A percentile compares a stretch with the other conserved stretches of the same genome.
Evolutionary conservation across 1,284 basidiomycete species (phyloP).

Genomic region (Ceratobasidium sp.): DNA sequence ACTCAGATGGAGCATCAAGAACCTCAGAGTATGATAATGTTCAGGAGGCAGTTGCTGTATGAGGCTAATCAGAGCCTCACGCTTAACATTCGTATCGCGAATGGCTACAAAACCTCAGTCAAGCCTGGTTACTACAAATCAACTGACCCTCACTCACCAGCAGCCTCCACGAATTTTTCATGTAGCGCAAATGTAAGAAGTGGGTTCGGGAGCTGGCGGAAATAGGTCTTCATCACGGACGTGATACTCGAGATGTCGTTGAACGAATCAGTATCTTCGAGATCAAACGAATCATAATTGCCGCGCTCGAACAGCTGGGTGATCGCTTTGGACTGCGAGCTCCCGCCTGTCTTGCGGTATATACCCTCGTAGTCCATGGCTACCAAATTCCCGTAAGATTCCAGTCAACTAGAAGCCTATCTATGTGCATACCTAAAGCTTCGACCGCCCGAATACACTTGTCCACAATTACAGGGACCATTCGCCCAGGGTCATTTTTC

Average conservation of each 20-base stretch:
- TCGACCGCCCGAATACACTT: constrained; percentile 97
- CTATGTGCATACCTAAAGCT: constrained; percentile 65
- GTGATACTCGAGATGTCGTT: constrained; percentile 98
- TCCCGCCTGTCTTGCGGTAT: constrained; percentile 96
- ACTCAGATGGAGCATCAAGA: constrained; percentile 87
- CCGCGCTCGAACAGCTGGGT: constrained; percentile 94
- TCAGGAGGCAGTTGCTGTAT: constrained; percentile 81
- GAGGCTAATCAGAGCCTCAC: constrained; percentile 69
- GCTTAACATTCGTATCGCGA: constrained; percentile 68
- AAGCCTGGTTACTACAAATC: neutral
- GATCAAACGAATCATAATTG: constrained; percentile 85
- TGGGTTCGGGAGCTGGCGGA: constrained; percentile 89
- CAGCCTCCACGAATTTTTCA: constrained; percentile 83
- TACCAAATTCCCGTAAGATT: constrained; percentile 48
- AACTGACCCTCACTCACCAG: constrained; percentile 54
- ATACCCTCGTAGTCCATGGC: constrained; percentile 94
- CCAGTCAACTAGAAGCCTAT: too few relatives aligned
- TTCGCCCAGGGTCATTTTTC: constrained; percentile 59
- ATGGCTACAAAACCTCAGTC: constrained; percentile 54
- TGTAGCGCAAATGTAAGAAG: constrained; percentile 91
- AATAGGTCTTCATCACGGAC: constrained; percentile 96
- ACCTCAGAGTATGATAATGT: constrained; percentile 85
- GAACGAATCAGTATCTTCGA: constrained; percentile 86
- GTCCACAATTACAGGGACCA: constrained; percentile 88
- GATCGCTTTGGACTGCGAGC: constrained; percentile 89